Evolutionary conservation across 2,329 filamentous ascomycete genomes (phyloP).

Genomic region (Clarireedia hainanense): DNA sequence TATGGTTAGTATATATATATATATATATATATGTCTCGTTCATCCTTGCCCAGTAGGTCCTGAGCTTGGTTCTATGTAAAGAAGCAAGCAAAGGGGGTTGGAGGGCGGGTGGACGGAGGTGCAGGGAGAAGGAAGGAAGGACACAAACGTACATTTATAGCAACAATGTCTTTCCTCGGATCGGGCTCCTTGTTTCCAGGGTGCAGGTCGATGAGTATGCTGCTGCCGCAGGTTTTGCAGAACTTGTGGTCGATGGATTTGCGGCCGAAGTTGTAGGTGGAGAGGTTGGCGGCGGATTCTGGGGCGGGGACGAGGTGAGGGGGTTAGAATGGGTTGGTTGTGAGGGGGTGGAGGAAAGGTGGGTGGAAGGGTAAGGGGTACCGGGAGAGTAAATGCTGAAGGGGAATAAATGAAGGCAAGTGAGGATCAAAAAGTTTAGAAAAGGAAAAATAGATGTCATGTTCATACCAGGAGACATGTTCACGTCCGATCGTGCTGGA

Average conservation of each 20-base stretch:
- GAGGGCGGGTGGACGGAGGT: not conserved
- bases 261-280: constrained; percentile 11
- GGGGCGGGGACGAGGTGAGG: not conserved
- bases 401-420: not conserved
- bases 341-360: not conserved
- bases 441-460: not conserved
- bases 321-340: not conserved
- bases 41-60: not conserved
- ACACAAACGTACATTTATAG: constrained; percentile 16
- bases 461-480: constrained; percentile 11
- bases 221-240: constrained; percentile 20
- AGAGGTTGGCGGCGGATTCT: constrained; percentile 8
- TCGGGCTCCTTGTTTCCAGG: constrained; percentile 2
- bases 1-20: not conserved
- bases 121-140: not conserved
- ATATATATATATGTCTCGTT: not conserved
- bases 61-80: not conserved
- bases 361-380: not conserved
- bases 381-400: not conserved
- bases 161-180: constrained; percentile 18
- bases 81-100: not conserved
- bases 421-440: not conserved
- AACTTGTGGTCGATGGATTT: constrained; percentile 16
- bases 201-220: constrained; percentile 17
- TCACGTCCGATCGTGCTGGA: constrained; percentile 16